Evolutionary conservation across 257 asterid species (phyloP).

Genomic region (Paulownia fortunei): DNA sequence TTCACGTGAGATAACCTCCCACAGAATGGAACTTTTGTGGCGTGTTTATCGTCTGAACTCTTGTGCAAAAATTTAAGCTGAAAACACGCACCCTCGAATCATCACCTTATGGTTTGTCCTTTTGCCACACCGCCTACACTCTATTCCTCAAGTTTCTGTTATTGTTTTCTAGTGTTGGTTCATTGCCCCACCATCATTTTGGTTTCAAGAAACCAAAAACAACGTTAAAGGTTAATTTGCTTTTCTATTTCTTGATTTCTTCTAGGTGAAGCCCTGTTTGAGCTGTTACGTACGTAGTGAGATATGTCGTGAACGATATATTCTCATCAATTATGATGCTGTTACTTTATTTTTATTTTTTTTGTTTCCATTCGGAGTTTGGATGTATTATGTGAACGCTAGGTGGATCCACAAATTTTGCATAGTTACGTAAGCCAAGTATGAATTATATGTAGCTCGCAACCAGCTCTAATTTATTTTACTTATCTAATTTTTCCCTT

Average conservation of each 20-base stretch:
- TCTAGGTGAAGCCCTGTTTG: neutral
- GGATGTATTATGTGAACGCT: conserved; percentile 4
- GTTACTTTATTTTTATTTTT: neutral
- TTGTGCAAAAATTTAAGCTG: conserved; percentile 26
- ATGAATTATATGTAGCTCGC: neutral
- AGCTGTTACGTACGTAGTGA: conserved; percentile 10
- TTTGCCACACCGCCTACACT: conserved; percentile 18
- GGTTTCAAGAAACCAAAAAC: neutral
- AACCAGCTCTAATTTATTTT: no score
- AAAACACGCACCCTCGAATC: conserved; percentile 39
- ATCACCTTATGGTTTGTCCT: conserved; percentile 34
- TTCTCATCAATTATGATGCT: neutral
- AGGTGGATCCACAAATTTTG: conserved; percentile 20
- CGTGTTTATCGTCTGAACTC: neutral
- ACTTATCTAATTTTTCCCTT: no score
- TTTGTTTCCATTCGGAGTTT: neutral
- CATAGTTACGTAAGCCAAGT: neutral
- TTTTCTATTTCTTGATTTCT: neutral
- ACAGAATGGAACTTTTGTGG: conserved; percentile 7
- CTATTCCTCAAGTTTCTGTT: neutral
- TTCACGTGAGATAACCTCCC: conserved; percentile 31
- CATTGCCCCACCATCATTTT: neutral
- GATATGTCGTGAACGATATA: neutral
- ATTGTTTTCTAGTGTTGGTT: conserved; percentile 20
- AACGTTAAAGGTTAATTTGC: neutral